Percentiles rank a stretch among this genome's conserved stretches.
phyloP scores from a whole-genome alignment of 2,329 filamentous ascomycete species.

The Nigrospora oryzae region DNA sequence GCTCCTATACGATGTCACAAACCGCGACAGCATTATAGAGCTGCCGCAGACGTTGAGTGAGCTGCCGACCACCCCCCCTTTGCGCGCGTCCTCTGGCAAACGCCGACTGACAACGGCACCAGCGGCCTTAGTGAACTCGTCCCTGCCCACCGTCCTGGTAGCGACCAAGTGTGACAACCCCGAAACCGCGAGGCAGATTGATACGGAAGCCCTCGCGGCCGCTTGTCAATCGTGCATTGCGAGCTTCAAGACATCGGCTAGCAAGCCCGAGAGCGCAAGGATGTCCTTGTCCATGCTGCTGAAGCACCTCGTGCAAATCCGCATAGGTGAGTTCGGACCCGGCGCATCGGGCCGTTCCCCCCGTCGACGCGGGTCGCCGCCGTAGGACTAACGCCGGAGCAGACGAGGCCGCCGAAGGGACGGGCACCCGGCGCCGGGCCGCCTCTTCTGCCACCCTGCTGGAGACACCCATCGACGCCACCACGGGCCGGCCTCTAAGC shows the following conservation, averaged over 20 bases:
- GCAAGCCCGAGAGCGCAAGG: slow-evolving; percentile 63
- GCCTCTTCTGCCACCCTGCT: slow-evolving; percentile 56
- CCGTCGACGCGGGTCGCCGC: too few relatives aligned
- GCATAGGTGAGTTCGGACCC: slow-evolving; percentile 51
- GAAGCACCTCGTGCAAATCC: slow-evolving; percentile 57
- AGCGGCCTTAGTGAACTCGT: slow-evolving; percentile 68
- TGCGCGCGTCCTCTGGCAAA: too few relatives aligned
- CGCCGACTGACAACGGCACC: slow-evolving; percentile 11
- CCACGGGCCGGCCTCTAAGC: slow-evolving; percentile 43
- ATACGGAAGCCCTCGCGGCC: slow-evolving; percentile 53
- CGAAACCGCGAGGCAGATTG: slow-evolving; percentile 60
- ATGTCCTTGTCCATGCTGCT: slow-evolving; percentile 70
- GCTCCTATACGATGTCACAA: slow-evolving; percentile 81
- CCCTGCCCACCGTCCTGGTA: slow-evolving; percentile 70
- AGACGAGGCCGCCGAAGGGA: slow-evolving; percentile 24
- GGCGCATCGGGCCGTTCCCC: too few relatives aligned
- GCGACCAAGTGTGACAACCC: slow-evolving; percentile 85
- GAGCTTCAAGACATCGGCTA: slow-evolving; percentile 64
- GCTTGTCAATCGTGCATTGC: slow-evolving; percentile 63
- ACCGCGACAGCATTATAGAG: slow-evolving; percentile 64
- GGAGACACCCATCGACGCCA: slow-evolving; percentile 40
- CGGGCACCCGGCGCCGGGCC: slow-evolving; percentile 42
- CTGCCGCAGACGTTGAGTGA: slow-evolving; percentile 73
- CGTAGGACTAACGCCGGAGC: too few relatives aligned
- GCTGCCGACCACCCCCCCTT: slow-evolving; percentile 23